Evolutionary conservation across 129 eudicot species (phyloP), one percentile per base, ranked within the genome.

Genomic region (Escallonia rubra): DNA sequence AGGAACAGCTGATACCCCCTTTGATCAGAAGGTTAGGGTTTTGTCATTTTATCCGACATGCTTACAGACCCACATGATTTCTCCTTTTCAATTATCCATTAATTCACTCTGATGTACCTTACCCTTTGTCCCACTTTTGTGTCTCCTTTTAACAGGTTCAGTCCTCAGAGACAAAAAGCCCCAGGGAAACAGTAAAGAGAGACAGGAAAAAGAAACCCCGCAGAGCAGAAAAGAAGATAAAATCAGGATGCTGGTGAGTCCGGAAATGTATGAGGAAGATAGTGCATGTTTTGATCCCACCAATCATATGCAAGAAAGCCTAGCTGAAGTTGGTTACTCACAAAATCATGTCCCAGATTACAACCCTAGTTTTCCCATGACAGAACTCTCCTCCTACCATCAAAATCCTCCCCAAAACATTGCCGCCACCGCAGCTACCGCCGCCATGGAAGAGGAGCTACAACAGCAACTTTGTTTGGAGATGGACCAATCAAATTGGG

Each of bases 231-330:
- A 23, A 23, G 34, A 23, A 23, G 34, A 23, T 23, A 23, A 23
- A 23, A 23, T 23, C 34, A 23, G 1, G 34, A 79, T 79, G 80
- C 63, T 72, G 38, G 73, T 66, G 47, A 73, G 72, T 41, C 63
- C 76, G 48, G 87, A 83, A 47, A 79, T 81, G 81, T 78, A 68
- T 72, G 86, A 76, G 68, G 87, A 83, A 72, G 83, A 77, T 45
- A 77, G 76, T 80, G 81, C 77, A 40, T 74, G 83, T 52, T 85
- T 78, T 74, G 90, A 83, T 80, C 90, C 85, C 15, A 23, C 34
- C 0, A 71, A 68, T 54, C 70, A 68, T 54, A 72, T 79, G 39
- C 81, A 82, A 58, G 84, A 74, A 65, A 66, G 74, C 51, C 67
- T 83, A 13, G 49, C 66, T 48, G 82, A 79, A 12, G 75, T 76